Base-by-base conservation (phyloP, 495 filamentous ascomycete species). In the Penicillium taxi region DNA sequence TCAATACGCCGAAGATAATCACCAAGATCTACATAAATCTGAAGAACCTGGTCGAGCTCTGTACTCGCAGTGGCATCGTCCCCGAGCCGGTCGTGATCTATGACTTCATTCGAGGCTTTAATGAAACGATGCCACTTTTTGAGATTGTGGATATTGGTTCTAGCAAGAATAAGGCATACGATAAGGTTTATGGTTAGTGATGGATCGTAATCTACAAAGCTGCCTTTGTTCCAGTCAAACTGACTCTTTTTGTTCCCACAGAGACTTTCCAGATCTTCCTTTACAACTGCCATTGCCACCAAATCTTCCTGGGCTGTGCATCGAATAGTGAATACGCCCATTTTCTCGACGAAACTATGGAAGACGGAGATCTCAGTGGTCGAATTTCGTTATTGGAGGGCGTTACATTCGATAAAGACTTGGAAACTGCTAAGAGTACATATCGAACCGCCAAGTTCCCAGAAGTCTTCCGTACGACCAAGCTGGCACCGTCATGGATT, bases 291-390 rank as follows among this genome's bases (percentile, higher is more conserved):
- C 83, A 86, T 55, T 93, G 86, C 59, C 82, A 81, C 47, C 84
- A 88, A 42, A 78, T 93, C 26, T 63, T 89, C 31, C 65, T 94
- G 28, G 87, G 86, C 9, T 80, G 86, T 42, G 82, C 81, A 14
- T 81, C 85, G 42, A 82, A 88, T 56, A 74, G 75, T 38, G 74
- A 77, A 22, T 93, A 87, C 56, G 76, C 73, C 16, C 69, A 76
- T 1, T 72, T 82, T 38, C 59, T 94, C n/a, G 77, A 85, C 42
- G 55, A 61, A 17, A 66, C 79, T 26, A 57, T 75, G 32, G 61
- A 63, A 26, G 73, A 80, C 33, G 60, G 63, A 3, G 56, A 69
- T 24, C 68, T 72, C 21, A 63, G 67, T 9, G 61, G 69, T n/a
- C 70, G 74, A 4, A 67, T 93, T 21, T 83, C 80, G 2, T 61